Percentiles rank a stretch among this genome's conserved stretches.
phyloP scores from a whole-genome alignment of 805 yeast genomes.

The Schwanniomyces yamadae region DNA sequence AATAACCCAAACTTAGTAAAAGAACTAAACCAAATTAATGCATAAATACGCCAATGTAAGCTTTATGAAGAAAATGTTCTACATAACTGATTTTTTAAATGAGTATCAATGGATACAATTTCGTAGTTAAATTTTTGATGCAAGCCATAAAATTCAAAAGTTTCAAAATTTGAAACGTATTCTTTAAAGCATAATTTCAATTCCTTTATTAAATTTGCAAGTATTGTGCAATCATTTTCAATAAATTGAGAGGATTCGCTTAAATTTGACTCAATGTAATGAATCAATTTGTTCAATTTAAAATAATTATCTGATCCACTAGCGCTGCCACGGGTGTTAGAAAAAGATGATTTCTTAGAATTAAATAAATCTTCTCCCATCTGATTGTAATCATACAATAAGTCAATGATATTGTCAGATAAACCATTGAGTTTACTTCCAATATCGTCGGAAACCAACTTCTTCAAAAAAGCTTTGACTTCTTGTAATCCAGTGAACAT shows the following conservation, averaged over 20 bases:
- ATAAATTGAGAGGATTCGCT: slow-evolving; percentile 8
- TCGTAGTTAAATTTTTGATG: slow-evolving; percentile 12
- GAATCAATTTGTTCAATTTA: slow-evolving; percentile 2
- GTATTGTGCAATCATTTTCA: slow-evolving; percentile 9
- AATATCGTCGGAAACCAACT: slow-evolving; percentile 7
- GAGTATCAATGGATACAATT: slow-evolving; percentile 16
- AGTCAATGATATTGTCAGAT: slow-evolving; percentile 11
- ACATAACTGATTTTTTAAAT: slow-evolving; percentile 9
- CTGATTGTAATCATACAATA: slow-evolving; percentile 11
- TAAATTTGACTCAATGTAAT: slow-evolving; percentile 8
- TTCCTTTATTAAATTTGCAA: slow-evolving; percentile 8
- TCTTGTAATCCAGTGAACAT: slow-evolving; percentile 14
- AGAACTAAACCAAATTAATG: not conserved
- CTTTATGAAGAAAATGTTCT: slow-evolving; percentile 1
- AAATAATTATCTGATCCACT: not conserved
- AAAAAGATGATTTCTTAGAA: not conserved
- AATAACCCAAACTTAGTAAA: not conserved
- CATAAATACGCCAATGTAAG: not conserved
- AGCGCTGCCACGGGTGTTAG: not conserved
- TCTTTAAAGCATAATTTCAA: slow-evolving; percentile 10
- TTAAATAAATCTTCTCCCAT: slow-evolving; percentile 3
- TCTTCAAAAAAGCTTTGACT: slow-evolving; percentile 8
- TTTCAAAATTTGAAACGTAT: slow-evolving; percentile 8
- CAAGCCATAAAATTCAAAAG: not conserved
- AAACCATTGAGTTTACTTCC: slow-evolving; percentile 8